phyloP scores from a whole-genome alignment of 148 eudicot genomes.

The Rhododendron griersonianum region DNA sequence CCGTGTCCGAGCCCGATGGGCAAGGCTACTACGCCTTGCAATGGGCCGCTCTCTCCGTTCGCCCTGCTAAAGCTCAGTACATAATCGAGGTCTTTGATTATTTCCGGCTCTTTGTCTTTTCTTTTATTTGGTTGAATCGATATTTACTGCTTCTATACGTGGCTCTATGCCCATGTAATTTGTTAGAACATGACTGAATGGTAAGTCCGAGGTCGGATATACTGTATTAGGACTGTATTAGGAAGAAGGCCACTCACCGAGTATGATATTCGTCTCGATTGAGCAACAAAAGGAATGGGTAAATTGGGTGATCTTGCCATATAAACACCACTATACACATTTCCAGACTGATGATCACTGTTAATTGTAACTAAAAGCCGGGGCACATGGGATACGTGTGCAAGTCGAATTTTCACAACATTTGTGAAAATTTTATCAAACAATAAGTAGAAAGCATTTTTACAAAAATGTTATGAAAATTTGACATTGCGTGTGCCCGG shows the following conservation, averaged over 20 bases:
- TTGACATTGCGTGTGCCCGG: too few species aligned
- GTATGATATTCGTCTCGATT: constrained; percentile 76
- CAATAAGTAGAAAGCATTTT: too few species aligned
- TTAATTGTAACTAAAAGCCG: neutral
- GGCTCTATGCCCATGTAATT: neutral
- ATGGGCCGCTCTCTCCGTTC: constrained; percentile 95
- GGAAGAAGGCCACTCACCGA: constrained; percentile 35
- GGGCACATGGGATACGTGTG: too few species aligned
- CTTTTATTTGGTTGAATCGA: neutral
- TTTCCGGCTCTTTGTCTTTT: neutral
- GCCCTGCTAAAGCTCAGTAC: constrained; percentile 86
- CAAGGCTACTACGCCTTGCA: constrained; percentile 87
- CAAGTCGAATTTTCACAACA: too few species aligned
- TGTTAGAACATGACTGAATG: neutral
- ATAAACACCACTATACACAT: constrained; percentile 81
- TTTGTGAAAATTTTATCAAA: too few species aligned
- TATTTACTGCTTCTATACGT: neutral
- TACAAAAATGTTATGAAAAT: too few species aligned
- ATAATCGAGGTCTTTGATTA: constrained; percentile 55
- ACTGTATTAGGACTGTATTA: too few species aligned
- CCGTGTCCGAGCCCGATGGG: constrained; percentile 74
- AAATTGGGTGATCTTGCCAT: constrained; percentile 78
- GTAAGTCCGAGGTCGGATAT: neutral
- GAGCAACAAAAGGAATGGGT: constrained; percentile 68
- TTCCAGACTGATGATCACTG: neutral